phyloP scores from a whole-genome alignment of 2,329 filamentous ascomycete species.

The Fonsecaea pedrosoi region DNA sequence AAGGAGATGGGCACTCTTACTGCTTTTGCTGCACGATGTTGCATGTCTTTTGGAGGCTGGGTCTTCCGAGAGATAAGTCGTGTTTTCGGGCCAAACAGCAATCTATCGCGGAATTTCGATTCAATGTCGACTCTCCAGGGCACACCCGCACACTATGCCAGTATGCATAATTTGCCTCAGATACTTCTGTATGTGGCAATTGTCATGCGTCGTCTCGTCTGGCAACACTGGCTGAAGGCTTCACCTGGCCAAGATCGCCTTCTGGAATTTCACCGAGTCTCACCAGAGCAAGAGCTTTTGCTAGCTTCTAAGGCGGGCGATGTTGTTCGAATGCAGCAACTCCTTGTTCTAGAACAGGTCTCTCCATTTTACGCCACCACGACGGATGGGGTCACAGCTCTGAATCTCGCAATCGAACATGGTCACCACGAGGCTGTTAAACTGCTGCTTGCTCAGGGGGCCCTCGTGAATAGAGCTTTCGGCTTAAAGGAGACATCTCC shows the following conservation, averaged over 20 bases:
- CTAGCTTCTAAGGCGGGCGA: constrained; percentile 4
- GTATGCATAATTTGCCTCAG: not conserved
- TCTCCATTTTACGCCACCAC: constrained; percentile 5
- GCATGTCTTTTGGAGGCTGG: not conserved
- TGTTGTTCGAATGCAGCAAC: constrained; percentile 7
- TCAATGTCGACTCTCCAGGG: not conserved
- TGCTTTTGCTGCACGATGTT: not conserved
- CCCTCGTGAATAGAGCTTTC: constrained; percentile 21
- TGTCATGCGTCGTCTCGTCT: not conserved
- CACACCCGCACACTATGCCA: not conserved
- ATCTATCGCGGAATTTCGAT: not conserved
- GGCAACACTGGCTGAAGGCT: not conserved
- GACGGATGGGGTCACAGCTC: constrained; percentile 5
- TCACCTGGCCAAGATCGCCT: not conserved
- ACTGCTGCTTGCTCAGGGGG: constrained; percentile 21
- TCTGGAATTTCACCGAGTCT: not conserved
- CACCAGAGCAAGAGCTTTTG: constrained; percentile 7
- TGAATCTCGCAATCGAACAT: constrained; percentile 24
- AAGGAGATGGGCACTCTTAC: not conserved
- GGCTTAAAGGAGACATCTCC: constrained; percentile 15
- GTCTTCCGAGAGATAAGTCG: not conserved
- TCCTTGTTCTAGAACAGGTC: not conserved
- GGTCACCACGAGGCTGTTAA: constrained; percentile 15
- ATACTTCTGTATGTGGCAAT: not conserved
- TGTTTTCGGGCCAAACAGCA: not conserved